Evolutionary conservation across 805 yeast genomes (phyloP).

Genomic region (Lipomyces chichibuensis): DNA sequence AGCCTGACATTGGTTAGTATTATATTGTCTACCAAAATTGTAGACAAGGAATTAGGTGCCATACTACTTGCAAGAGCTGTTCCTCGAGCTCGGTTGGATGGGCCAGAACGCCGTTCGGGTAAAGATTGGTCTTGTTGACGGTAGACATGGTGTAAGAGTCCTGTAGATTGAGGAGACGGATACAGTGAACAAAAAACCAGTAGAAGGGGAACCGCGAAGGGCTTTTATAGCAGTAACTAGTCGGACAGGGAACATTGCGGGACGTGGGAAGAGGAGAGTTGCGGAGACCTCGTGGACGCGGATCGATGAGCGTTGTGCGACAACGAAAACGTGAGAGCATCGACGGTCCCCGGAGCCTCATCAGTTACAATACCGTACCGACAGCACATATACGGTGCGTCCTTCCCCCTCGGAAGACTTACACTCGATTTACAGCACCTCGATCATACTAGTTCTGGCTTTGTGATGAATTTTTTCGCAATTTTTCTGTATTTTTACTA

Average conservation of each 20-base stretch:
- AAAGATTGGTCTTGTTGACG: constrained; percentile 49
- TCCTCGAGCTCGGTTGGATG: constrained; percentile 48
- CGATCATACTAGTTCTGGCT: no score
- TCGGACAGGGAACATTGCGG: background rate
- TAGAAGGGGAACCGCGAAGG: background rate
- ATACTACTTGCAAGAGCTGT: constrained; percentile 43
- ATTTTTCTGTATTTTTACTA: no score
- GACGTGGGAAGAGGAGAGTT: background rate
- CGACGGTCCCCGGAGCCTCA: no score
- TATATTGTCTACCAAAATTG: background rate
- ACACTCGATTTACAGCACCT: no score
- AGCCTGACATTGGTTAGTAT: constrained; percentile 37
- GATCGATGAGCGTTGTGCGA: background rate
- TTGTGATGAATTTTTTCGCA: no score
- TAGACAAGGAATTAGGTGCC: background rate
- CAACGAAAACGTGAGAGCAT: no score
- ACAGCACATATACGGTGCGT: no score
- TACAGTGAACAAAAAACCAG: background rate
- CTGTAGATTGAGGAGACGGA: background rate
- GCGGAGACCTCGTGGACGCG: background rate
- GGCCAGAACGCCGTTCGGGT: constrained; percentile 50
- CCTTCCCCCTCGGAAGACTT: no score
- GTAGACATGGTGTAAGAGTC: constrained; percentile 11
- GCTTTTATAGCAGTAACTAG: background rate
- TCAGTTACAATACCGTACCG: no score